Evolutionary conservation across 2,329 filamentous ascomycete genomes (phyloP).

Genomic region (Tetracladium maxilliforme): DNA sequence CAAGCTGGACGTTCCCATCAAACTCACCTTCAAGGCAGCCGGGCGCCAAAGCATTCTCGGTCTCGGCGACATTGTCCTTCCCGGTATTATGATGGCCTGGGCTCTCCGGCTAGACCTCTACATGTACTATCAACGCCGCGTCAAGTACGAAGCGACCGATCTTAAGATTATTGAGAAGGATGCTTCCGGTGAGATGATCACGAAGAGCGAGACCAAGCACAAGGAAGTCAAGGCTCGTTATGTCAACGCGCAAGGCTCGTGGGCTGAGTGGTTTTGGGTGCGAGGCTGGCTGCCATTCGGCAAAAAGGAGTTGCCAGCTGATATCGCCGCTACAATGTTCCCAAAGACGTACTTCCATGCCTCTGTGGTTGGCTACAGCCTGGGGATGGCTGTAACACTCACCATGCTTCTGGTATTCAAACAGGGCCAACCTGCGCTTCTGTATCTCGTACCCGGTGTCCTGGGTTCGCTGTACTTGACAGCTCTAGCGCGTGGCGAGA

Average conservation of each 20-base stretch:
- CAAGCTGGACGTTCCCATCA: conserved; percentile 82
- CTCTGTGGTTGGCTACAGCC: conserved; percentile 58
- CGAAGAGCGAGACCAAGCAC: conserved; percentile 22
- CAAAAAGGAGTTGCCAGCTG: conserved; percentile 12
- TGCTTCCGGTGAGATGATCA: conserved; percentile 9
- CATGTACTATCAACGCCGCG: conserved; percentile 60
- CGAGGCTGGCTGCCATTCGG: not conserved
- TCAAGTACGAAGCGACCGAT: conserved; percentile 24
- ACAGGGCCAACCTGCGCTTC: conserved; percentile 75
- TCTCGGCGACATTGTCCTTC: conserved; percentile 85
- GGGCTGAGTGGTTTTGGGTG: conserved; percentile 79
- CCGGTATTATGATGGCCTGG: conserved; percentile 78
- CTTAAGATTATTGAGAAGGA: conserved; percentile 10
- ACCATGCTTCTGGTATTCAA: conserved; percentile 62
- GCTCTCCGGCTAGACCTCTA: conserved; percentile 87
- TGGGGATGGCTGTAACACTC: conserved; percentile 66
- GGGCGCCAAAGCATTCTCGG: conserved; percentile 71
- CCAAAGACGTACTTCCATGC: conserved; percentile 77
- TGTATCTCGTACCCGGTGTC: conserved; percentile 86
- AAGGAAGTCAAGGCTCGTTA: conserved; percentile 36
- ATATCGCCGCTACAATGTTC: conserved; percentile 31
- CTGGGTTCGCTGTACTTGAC: conserved; percentile 62
- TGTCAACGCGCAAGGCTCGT: conserved; percentile 46
- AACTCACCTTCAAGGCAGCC: conserved; percentile 61
- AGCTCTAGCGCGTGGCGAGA: conserved; percentile 54